These are phyloP conservation scores for Calonectria pteridis DNA, from an alignment of 2,329 filamentous ascomycete genomes.

Conservation along the genomic window DNA sequence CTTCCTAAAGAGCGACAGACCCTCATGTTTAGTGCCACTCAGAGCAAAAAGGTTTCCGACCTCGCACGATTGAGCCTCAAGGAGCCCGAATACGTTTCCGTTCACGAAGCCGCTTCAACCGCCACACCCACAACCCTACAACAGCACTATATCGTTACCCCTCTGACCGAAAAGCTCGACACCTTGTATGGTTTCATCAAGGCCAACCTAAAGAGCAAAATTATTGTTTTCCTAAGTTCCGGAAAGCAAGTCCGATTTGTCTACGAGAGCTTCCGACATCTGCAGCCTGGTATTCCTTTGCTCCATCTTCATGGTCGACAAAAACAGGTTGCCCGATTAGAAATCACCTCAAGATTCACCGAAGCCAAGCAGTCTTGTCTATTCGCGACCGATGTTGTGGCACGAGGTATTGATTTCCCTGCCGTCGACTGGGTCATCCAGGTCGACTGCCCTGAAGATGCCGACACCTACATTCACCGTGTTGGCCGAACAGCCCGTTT, in stretches of 20 bases:
- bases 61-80: conserved; percentile 88
- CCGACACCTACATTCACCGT: conserved; percentile 97
- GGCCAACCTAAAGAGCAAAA: conserved; percentile 91
- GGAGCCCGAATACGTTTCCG: conserved; percentile 94
- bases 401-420: conserved; percentile 94
- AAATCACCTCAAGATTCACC: conserved; percentile 88
- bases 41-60: conserved; percentile 94
- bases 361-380: conserved; percentile 86
- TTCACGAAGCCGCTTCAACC: conserved; percentile 83
- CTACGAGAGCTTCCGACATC: conserved; percentile 91
- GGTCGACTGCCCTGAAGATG: conserved; percentile 95
- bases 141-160: conserved; percentile 91
- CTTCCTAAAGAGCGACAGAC: conserved; percentile 89
- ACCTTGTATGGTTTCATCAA: conserved; percentile 94
- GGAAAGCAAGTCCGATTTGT: conserved; percentile 97
- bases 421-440: conserved; percentile 99
- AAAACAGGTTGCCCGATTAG: conserved; percentile 88
- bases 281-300: conserved; percentile 93
- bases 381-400: conserved; percentile 95
- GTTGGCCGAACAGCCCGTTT: conserved; percentile 96
- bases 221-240: conserved; percentile 93
- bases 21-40: conserved; percentile 94
- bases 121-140: conserved; percentile 88
- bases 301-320: conserved; percentile 95
- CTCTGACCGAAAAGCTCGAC: conserved; percentile 89